Percentiles rank a stretch among this genome's conserved stretches.
Conservation (phyloP, 495 filamentous ascomycete species). For the Penicillium nucicola region DNA sequence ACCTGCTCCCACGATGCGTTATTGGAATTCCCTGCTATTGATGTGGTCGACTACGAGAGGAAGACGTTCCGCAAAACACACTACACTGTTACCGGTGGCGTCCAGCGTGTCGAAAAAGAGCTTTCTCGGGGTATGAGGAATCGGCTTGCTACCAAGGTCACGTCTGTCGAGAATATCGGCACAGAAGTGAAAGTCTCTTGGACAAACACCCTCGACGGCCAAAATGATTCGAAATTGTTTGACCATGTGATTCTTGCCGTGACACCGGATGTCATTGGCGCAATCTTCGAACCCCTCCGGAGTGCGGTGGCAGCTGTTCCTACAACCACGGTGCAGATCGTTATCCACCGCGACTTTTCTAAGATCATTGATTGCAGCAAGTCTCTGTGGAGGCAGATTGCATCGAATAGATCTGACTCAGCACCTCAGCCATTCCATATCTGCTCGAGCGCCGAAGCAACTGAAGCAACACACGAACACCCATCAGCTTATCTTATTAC, state of each 20-base stretch:
- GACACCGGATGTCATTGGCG: conserved; percentile 38
- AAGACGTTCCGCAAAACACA: conserved; percentile 44
- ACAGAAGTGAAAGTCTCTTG: conserved; percentile 14
- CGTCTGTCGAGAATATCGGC: conserved; percentile 9
- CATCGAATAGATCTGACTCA: background rate
- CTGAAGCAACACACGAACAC: conserved; percentile 37
- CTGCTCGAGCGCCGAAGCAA: conserved; percentile 22
- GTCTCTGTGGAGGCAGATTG: conserved; percentile 1
- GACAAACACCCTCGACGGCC: conserved; percentile 1
- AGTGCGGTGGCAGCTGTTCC: conserved; percentile 37
- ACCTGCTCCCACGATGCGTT: conserved; percentile 52
- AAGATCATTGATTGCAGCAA: conserved; percentile 5
- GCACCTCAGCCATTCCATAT: conserved; percentile 21
- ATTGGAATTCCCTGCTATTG: conserved; percentile 47
- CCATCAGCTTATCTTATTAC: conserved; percentile 29
- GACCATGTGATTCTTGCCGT: conserved; percentile 45
- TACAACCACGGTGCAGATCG: conserved; percentile 36
- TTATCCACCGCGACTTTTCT: conserved; percentile 41
- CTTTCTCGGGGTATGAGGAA: conserved; percentile 28
- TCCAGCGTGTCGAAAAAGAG: conserved; percentile 40
- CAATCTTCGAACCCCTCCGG: conserved; percentile 41
- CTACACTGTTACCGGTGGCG: conserved; percentile 46
- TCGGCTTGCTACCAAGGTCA: conserved; percentile 9
- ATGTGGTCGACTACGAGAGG: conserved; percentile 45
- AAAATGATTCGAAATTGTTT: conserved; percentile 7